Percentiles rank a stretch among this genome's conserved stretches.
phyloP scores from a whole-genome alignment of 2,329 filamentous ascomycete genomes.

The Fusarium lyarnte region DNA sequence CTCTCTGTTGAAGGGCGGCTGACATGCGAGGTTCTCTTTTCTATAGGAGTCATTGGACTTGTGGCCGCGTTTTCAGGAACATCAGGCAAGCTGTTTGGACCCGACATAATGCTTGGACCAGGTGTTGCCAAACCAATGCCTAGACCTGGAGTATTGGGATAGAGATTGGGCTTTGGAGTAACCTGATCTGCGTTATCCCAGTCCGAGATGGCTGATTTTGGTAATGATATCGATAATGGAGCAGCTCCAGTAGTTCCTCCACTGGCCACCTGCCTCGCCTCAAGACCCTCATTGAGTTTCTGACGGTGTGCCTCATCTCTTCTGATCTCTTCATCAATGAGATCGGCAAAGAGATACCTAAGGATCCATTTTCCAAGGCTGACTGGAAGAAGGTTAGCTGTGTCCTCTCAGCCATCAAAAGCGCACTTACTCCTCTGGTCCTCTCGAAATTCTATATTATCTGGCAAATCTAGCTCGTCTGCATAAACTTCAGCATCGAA shows the following conservation, averaged over 20 bases:
- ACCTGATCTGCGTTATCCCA: constrained; percentile 58
- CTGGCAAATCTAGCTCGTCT: constrained; percentile 81
- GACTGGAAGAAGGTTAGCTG: constrained; percentile 63
- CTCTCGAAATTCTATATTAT: constrained; percentile 83
- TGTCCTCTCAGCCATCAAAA: neutral
- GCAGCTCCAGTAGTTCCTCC: constrained; percentile 58
- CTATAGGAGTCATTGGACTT: constrained; percentile 57
- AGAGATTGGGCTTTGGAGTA: constrained; percentile 72
- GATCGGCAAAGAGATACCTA: constrained; percentile 86
- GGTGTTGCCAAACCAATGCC: constrained; percentile 83
- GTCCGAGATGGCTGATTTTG: constrained; percentile 45
- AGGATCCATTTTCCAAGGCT: constrained; percentile 97
- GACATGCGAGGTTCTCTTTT: constrained; percentile 64
- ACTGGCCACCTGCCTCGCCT: constrained; percentile 64
- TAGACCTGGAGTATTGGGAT: constrained; percentile 77
- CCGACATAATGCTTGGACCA: constrained; percentile 43
- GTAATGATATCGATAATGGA: constrained; percentile 66
- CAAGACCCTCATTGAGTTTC: constrained; percentile 70
- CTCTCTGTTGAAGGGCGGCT: constrained; percentile 71
- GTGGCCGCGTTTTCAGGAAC: constrained; percentile 59
- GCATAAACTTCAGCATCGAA: constrained; percentile 98
- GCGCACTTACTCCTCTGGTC: constrained; percentile 84
- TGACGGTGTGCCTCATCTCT: constrained; percentile 80
- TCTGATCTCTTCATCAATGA: constrained; percentile 90
- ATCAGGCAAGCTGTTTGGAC: constrained; percentile 52